Evolutionary conservation across 805 yeast genomes (phyloP), one percentile per base, ranked within the genome.

Genomic region (Saccharomycopsis sp.): DNA sequence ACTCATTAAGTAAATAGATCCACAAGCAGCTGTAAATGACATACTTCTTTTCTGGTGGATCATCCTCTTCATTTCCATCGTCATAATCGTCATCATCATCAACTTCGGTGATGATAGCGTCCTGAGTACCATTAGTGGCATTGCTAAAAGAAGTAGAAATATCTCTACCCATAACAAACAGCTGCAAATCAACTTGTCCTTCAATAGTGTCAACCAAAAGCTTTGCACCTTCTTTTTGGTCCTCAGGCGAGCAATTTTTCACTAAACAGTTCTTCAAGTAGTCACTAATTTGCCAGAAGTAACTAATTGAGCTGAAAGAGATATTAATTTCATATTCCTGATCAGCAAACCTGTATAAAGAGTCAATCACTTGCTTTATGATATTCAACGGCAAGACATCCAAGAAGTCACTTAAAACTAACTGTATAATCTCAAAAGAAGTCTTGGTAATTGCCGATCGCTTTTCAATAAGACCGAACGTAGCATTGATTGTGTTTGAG

Each of bases 251-350:
- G 15, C 47, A 42, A 17, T 57, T 47, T 19, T 34, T 25, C 17
- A 53, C 42, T 22, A 54, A 38, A 35, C 60, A 63, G 3, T 62
- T 72, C 56, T 83, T 77, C 49, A 85, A 71, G 59, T 84, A 83
- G 66, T 94, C 98, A 64, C 97, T 88, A 2, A 94, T 82, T 15
- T 87, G 70, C 98, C 98, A 93, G 67, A 91, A 92, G 64, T 91
- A 87, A 64, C 97, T 89, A 7, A 91, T 87, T 0, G 97, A 85
- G 54, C 96, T 89, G 68, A 93, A 91, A 0, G 97, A 89, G 20
- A 90, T 88, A 69, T 93, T 93, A 63, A 93, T 70, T 64, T 93
- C 97, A 62, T 75, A 76, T 1, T 70, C 72, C 66, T 94, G 98
- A 1, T 78, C 72, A 38, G 89, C 85, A 70, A 89, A 93, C 62